A percentile compares a stretch with the other conserved stretches of the same genome.
phyloP scores from a whole-genome alignment of 2,329 filamentous ascomycete species.

The Fusarium sp. region DNA sequence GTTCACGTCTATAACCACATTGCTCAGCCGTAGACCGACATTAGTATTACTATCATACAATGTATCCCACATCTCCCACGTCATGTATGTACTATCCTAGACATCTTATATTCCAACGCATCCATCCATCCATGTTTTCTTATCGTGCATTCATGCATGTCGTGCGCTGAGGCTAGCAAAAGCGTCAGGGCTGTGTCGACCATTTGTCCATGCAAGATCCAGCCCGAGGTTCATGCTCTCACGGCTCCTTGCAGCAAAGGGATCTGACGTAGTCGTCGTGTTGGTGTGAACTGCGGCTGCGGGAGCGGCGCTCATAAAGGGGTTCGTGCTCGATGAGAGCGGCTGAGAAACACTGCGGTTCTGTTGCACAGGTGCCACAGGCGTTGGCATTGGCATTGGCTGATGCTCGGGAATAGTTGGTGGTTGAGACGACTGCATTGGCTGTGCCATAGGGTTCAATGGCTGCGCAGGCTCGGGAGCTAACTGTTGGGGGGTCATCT shows the following conservation, averaged over 20 bases:
- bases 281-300: slow-evolving; percentile 36
- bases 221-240: slow-evolving; percentile 77
- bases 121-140: not conserved
- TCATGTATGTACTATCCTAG: slow-evolving; percentile 38
- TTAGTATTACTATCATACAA: slow-evolving; percentile 45
- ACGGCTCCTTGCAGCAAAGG: slow-evolving; percentile 62
- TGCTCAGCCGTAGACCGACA: slow-evolving; percentile 34
- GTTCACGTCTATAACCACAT: not conserved
- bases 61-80: slow-evolving; percentile 24
- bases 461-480: slow-evolving; percentile 43
- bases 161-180: slow-evolving; percentile 79
- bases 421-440: slow-evolving; percentile 34
- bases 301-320: slow-evolving; percentile 58
- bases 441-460: slow-evolving; percentile 11
- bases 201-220: slow-evolving; percentile 73
- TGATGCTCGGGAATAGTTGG: slow-evolving; percentile 46
- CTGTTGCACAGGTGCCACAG: slow-evolving; percentile 37
- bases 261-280: slow-evolving; percentile 53
- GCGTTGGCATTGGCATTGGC: slow-evolving; percentile 34
- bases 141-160: slow-evolving; percentile 51
- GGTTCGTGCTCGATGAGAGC: slow-evolving; percentile 64
- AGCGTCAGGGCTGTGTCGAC: slow-evolving; percentile 81
- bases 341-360: slow-evolving; percentile 48
- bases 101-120: slow-evolving; percentile 26
- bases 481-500: slow-evolving; percentile 57